Percentiles rank a stretch among this genome's conserved stretches.
Evolutionary conservation across 169 alveolate species (phyloP).

Genomic region (Perkinsus marinus): DNA sequence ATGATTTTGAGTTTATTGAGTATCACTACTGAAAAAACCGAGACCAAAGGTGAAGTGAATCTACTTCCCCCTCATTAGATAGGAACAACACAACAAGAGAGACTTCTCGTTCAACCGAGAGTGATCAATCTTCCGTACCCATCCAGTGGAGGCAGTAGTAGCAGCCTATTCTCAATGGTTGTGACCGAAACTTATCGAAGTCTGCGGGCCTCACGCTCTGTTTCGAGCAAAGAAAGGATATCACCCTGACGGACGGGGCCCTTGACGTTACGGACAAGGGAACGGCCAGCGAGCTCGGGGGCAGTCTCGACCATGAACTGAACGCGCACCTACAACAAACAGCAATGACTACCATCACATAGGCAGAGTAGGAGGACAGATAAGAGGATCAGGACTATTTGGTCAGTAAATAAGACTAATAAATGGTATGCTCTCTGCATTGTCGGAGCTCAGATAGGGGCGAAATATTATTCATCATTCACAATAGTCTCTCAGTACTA

Average conservation of each 20-base stretch:
- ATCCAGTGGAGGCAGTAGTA: background rate
- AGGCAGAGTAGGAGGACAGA: background rate
- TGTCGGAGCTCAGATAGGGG: background rate
- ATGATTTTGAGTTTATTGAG: no score
- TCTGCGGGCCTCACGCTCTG: slow-evolving; percentile 96
- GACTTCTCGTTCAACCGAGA: background rate
- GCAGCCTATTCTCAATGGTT: background rate
- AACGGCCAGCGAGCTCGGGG: slow-evolving; percentile 69
- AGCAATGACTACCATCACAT: background rate
- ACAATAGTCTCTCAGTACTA: background rate
- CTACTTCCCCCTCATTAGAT: background rate
- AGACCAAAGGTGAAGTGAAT: no score
- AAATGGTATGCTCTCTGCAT: background rate
- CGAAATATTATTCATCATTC: background rate
- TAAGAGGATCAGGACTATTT: background rate
- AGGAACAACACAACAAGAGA: background rate
- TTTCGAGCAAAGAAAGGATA: slow-evolving; percentile 86
- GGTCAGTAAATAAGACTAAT: background rate
- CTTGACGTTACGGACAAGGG: slow-evolving; percentile 89
- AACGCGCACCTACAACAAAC: background rate
- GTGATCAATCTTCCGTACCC: background rate
- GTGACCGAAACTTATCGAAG: slow-evolving; percentile 55
- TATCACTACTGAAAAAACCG: no score
- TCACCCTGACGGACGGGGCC: slow-evolving; percentile 92
- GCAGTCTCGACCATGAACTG: slow-evolving; percentile 65